These are phyloP conservation scores for Blastocystis sp. DNA, from an alignment of 352 stramenopile genomes.

Conservation along the genomic window DNA sequence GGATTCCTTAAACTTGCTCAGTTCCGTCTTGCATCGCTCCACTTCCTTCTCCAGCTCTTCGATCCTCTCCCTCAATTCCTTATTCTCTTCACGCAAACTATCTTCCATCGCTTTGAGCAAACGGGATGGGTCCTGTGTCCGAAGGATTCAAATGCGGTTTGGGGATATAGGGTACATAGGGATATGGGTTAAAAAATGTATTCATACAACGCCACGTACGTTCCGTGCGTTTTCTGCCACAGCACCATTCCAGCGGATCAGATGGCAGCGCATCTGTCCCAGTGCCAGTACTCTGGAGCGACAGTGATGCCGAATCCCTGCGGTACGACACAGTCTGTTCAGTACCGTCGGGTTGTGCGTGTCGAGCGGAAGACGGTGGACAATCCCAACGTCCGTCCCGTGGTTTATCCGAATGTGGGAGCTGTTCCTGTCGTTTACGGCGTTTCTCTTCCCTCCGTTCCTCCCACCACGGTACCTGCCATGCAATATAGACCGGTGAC, in stretches of 20 bases:
- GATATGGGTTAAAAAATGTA: slow-evolving; percentile 25
- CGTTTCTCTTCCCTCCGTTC: not conserved
- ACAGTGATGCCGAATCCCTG: not conserved
- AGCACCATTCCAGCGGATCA: not conserved
- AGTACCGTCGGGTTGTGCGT: slow-evolving; percentile 46
- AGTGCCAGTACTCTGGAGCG: not conserved
- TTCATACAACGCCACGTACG: not conserved
- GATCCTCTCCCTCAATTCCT: not conserved
- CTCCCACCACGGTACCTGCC: too few relatives aligned
- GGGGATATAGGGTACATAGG: not conserved
- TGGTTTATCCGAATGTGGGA: not conserved
- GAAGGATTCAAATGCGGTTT: not conserved
- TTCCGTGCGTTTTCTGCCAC: slow-evolving; percentile 51
- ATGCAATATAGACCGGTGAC: too few relatives aligned
- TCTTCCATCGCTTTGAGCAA: not conserved
- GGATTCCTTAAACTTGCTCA: slow-evolving; percentile 44
- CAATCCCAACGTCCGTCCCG: not conserved
- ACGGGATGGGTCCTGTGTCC: not conserved
- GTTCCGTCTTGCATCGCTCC: not conserved
- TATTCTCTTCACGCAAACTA: not conserved
- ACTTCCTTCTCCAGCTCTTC: slow-evolving; percentile 14
- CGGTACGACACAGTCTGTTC: slow-evolving; percentile 41
- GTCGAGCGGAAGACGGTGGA: slow-evolving; percentile 24
- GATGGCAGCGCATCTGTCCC: slow-evolving; percentile 23
- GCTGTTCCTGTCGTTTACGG: not conserved